Conservation (phyloP, 108 stramenopile species). For the Nannochloropsis gaditana region DNA sequence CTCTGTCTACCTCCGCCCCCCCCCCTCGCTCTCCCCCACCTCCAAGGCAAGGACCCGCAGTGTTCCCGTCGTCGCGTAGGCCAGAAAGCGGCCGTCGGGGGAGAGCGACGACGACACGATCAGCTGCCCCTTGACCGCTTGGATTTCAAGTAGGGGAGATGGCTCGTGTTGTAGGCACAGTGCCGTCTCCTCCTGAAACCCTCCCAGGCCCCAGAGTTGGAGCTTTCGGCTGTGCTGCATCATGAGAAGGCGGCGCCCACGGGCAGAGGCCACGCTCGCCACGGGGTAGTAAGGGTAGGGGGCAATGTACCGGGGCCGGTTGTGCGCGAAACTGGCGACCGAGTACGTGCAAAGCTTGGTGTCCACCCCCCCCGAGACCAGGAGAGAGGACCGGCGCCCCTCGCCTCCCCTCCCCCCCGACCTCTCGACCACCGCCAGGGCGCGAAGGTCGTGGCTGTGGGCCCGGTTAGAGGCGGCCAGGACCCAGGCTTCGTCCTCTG, state of each 20-base stretch:
- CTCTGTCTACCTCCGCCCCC: background rate
- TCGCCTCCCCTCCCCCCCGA: slow-evolving; percentile 12
- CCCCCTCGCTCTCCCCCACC: background rate
- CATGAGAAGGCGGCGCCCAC: background rate
- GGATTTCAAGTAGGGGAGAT: background rate
- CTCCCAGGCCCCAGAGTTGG: background rate
- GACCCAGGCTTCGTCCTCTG: slow-evolving; percentile 56
- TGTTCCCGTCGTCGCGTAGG: background rate
- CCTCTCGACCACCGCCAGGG: slow-evolving; percentile 59
- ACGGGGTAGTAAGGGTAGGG: background rate
- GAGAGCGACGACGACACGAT: background rate
- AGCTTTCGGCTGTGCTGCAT: slow-evolving; percentile 14
- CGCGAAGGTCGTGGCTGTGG: slow-evolving; percentile 85
- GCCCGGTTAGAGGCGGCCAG: slow-evolving; percentile 70
- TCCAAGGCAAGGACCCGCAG: background rate
- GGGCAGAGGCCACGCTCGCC: background rate
- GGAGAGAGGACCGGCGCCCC: slow-evolving; percentile 51
- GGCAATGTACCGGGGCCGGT: background rate
- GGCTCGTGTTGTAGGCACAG: background rate
- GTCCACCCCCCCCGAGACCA: slow-evolving; percentile 78
- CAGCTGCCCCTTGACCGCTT: background rate
- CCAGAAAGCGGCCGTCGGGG: background rate
- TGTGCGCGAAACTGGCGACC: slow-evolving; percentile 57
- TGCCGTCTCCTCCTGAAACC: background rate
- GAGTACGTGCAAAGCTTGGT: slow-evolving; percentile 75